These are phyloP conservation scores for Solanum pennellii DNA, from an alignment of 257 asterid genomes.

Conservation along the genomic window DNA sequence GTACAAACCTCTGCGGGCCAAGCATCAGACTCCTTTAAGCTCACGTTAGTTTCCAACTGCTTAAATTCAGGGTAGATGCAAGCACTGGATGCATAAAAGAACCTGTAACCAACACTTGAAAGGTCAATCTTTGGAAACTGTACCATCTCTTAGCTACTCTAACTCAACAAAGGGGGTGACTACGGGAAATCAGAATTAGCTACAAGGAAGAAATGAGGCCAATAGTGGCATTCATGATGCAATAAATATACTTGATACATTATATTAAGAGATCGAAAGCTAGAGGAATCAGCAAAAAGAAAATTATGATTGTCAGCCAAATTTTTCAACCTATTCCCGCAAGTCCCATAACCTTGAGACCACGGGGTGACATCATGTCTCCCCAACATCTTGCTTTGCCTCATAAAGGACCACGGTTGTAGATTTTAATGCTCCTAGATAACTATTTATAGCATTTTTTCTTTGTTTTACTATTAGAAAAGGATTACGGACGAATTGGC, in stretches of 20 bases:
- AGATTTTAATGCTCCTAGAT: background rate
- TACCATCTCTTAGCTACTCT: background rate
- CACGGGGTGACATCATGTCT: background rate
- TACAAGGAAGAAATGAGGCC: background rate
- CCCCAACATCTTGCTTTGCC: background rate
- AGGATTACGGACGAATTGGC: background rate
- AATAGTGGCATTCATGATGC: background rate
- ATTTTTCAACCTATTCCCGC: background rate
- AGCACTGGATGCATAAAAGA: constrained; percentile 89
- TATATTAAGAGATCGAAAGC: background rate
- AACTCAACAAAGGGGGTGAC: background rate
- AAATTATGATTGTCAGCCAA: background rate
- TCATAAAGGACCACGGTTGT: background rate
- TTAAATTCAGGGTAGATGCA: constrained; percentile 90
- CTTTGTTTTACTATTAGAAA: background rate
- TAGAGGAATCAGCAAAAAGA: background rate
- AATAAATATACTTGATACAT: background rate
- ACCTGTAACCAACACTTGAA: constrained; percentile 28
- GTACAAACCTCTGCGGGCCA: constrained; percentile 89
- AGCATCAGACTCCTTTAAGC: constrained; percentile 92
- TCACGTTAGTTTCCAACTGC: constrained; percentile 86
- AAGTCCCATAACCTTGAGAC: background rate
- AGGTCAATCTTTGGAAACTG: background rate
- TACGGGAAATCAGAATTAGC: background rate
- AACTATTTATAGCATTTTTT: background rate